Conservation (phyloP, 164 flowering plant genomes). For the Vitis vinifera region ASM3070453v1 NC_081812.1:23640001-23640500, state of each 20-base stretch:
- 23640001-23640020: constrained; percentile 83
- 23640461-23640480: no score
- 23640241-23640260: constrained; percentile 79
- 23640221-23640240: constrained; percentile 82
- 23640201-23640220: constrained; percentile 70
- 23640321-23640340: constrained; percentile 82
- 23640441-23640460: no score
- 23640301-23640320: constrained; percentile 74
- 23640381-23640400: neutral
- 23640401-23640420: no score
- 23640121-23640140: constrained; percentile 91
- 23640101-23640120: constrained; percentile 89
- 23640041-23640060: constrained; percentile 85
- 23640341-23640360: constrained; percentile 88
- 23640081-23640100: constrained; percentile 99
- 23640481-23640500: no score
- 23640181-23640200: constrained; percentile 7
- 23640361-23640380: constrained; percentile 54
- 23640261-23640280: constrained; percentile 76
- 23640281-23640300: constrained; percentile 72
- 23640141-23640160: constrained; percentile 34
- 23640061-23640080: constrained; percentile 83
- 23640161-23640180: neutral
- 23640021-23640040: constrained; percentile 59
- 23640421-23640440: no score